These are phyloP conservation scores for Lagerstroemia speciosa DNA, from an alignment of 345 rosid species.

Conservation along the genomic window DNA sequence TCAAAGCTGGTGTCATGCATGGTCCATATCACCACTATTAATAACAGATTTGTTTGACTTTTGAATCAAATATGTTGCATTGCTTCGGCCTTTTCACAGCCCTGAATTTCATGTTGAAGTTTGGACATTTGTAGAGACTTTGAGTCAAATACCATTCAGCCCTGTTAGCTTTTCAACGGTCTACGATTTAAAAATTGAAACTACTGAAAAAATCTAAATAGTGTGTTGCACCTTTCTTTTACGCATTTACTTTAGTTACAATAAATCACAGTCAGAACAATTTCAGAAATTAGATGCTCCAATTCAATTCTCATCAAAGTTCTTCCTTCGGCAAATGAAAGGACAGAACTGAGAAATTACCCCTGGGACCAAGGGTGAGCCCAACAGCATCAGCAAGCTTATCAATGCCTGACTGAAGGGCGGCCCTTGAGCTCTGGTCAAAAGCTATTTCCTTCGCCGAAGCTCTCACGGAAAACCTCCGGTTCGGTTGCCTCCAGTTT, in stretches of 20 bases:
- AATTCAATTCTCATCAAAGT: neutral
- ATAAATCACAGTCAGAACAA: neutral
- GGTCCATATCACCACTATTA: too few species aligned
- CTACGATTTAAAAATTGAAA: neutral
- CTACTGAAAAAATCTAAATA: too few species aligned
- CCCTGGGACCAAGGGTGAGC: constrained; percentile 97
- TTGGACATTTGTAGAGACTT: neutral
- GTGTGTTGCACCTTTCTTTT: neutral
- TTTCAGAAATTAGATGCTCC: neutral
- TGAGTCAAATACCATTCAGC: neutral
- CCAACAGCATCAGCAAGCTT: constrained; percentile 92
- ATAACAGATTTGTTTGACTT: too few species aligned
- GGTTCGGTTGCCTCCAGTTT: constrained; percentile 33
- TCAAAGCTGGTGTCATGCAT: too few species aligned
- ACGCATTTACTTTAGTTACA: neutral
- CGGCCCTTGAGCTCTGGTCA: constrained; percentile 70
- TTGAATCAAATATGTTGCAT: too few species aligned
- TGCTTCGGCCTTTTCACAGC: too few species aligned
- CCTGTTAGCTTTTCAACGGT: neutral
- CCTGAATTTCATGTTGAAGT: neutral
- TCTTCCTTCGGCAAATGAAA: neutral
- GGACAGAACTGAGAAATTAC: constrained; percentile 22
- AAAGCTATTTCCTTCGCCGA: constrained; percentile 81
- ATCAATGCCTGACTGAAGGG: constrained; percentile 88
- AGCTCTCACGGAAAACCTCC: constrained; percentile 64